Conservation (phyloP, 148 eudicot genomes). For the Mesembryanthemum crystallinum region DNA sequence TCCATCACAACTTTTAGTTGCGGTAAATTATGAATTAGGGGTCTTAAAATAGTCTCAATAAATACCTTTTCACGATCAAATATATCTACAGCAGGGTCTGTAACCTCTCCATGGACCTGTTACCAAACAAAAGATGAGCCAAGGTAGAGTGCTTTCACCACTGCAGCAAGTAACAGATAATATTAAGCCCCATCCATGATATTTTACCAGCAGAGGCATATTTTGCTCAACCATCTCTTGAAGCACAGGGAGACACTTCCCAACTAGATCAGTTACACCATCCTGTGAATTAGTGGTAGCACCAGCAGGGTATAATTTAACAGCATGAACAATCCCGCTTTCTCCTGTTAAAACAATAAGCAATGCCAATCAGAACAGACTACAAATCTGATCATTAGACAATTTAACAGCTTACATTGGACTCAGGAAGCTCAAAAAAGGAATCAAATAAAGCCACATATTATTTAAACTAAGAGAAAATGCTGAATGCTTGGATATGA, state of each 20-base stretch:
- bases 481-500: too few species aligned
- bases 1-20: conserved; percentile 92
- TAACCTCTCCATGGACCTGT: conserved; percentile 98
- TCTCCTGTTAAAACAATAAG: conserved; percentile 47
- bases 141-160: not conserved
- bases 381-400: too few species aligned
- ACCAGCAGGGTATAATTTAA: conserved; percentile 95
- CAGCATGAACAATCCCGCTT: conserved; percentile 79
- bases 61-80: conserved; percentile 93
- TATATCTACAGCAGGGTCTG: conserved; percentile 73
- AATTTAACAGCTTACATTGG: too few species aligned
- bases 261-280: conserved; percentile 94
- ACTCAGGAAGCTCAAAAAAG: not conserved
- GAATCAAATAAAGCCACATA: not conserved
- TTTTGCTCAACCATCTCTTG: conserved; percentile 85
- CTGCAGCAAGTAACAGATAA: not conserved
- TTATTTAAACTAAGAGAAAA: not conserved
- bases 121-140: conserved; percentile 2
- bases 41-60: conserved; percentile 71
- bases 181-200: not conserved
- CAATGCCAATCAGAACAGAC: not conserved
- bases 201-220: conserved; percentile 79
- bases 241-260: conserved; percentile 83
- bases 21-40: conserved; percentile 70
- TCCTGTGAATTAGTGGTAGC: conserved; percentile 99